Evolutionary conservation across 2,329 filamentous ascomycete species (phyloP), one percentile per base, ranked within the genome.

Genomic region (Hansfordia pulvinata): DNA sequence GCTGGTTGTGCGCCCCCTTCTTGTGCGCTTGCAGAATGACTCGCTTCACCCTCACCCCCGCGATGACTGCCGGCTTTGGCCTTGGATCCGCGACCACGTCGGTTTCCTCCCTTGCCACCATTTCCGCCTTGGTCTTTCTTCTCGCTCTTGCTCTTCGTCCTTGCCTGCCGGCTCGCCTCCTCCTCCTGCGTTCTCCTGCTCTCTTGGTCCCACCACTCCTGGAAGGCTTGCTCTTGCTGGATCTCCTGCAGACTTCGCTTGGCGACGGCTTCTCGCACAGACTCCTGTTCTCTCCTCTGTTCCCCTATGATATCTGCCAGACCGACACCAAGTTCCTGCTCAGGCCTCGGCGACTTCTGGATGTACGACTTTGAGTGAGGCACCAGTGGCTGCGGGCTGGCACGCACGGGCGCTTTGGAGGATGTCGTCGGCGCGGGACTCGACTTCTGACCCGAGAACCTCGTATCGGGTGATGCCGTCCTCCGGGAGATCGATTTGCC

Each of bases 201-300:
- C 50, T 93, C 86, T 35, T 80, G 75, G 38, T 92, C 83, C 85
- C 85, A 93, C 85, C 86, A 93, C 47, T 92, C 76, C 47, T 94
- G 83, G 47, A 98, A 98, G 27, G 84, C 84, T 46, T 98, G 90
- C 52, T 98, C 90, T 37, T 90, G 75, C 49, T 98, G 90, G 32
- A 98, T 98, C 35, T 96, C 90, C 44, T 92, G 76, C 17, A 98
- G 57, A 35, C 82, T 90, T 30, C 88, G 70, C 54, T 93, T 94
- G 3, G 85, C 82, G 8, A 76, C 76, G 1, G 85, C 83, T 46
- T 93, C 86, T 28, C 73, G 77, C 33, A 92, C 75, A 11, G 72
- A 69, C 30, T 84, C 73, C 44, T 92, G 90, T 47, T 94, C 86
- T 7, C 72, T 72, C 47, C 78, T 73, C 52, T 98, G 85, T 43